Conservation (phyloP, 176 grass and related monocot species). For the Poa pratensis region DNA sequence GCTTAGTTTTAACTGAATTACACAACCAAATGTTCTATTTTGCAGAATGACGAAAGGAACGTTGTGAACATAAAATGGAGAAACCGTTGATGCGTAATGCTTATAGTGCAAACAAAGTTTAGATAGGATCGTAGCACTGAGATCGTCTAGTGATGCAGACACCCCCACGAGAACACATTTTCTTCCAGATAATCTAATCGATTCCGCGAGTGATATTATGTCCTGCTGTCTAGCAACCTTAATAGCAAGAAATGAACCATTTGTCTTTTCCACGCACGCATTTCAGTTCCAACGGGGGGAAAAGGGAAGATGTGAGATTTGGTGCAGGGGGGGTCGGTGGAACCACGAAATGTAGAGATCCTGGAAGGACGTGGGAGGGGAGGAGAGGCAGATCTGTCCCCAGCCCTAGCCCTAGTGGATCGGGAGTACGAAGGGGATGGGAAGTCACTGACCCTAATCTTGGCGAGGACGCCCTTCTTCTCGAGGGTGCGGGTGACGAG, state of each 20-base stretch:
- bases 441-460: constrained; percentile 70
- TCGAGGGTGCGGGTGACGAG: constrained; percentile 93
- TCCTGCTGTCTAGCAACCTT: background rate
- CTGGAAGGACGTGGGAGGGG: background rate
- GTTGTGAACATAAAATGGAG: background rate
- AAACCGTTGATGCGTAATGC: background rate
- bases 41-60: background rate
- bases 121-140: background rate
- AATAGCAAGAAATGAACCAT: background rate
- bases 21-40: background rate
- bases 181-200: background rate
- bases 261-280: background rate
- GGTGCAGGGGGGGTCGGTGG: background rate
- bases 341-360: constrained; percentile 29
- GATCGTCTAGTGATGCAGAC: background rate
- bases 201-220: background rate
- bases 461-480: constrained; percentile 96
- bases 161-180: background rate
- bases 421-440: background rate
- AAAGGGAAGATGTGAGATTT: background rate
- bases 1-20: constrained; percentile 6
- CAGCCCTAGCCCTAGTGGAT: background rate
- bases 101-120: background rate
- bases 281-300: background rate
- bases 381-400: constrained; percentile 23